Base-by-base conservation (phyloP, 1,139 yeast species). In the Lodderomyces margitis region DNA sequence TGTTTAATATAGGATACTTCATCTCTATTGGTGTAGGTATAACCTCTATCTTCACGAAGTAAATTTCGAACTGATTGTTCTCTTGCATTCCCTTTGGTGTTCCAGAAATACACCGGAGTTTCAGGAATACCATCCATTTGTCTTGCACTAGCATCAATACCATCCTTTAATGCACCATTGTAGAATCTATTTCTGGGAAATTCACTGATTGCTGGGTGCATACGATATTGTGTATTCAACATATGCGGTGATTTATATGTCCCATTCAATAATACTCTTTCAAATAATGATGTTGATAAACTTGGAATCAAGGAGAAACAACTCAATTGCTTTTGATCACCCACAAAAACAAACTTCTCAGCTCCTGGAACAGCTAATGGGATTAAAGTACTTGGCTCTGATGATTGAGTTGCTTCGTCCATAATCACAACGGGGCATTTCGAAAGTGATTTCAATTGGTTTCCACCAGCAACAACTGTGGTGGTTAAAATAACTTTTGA, bases 221-320 rank as follows among this genome's bases (percentile, higher is more conserved):
- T 81, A 64, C 89, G 75, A 55, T 83, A 83, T 55, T 83, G 89
- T 1, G 81, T 78, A 52, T 83, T 81, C 57, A 83, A 71, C 87
- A 83, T 80, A 49, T 78, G 81, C 3, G 85, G 83, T 11, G 70
- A 68, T 35, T 66, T 64, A 52, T 80, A 81, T 1, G 83, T 68
- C 1, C 80, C 82, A 57, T 80, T 80, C 31, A 68, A 57, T 36
- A 80, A 56, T 0, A 80, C 75, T 53, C 85, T 68, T 61, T 80
- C 86, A 54, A 80, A 80, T 42, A 80, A 57, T 1, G 84, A 79
- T 51, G 78, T 62, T 23, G 81, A 78, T 48, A 80, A 64, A 49
- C 72, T 78, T 42, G 81, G 83, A 23, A 83, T 78, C 54, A 80
- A 80, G 3, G 87, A 78, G 56, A 82, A 83, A 49, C 86, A 79